Base-by-base conservation (phyloP, 805 yeast genomes). In the Sungouiella thailandica region DNA sequence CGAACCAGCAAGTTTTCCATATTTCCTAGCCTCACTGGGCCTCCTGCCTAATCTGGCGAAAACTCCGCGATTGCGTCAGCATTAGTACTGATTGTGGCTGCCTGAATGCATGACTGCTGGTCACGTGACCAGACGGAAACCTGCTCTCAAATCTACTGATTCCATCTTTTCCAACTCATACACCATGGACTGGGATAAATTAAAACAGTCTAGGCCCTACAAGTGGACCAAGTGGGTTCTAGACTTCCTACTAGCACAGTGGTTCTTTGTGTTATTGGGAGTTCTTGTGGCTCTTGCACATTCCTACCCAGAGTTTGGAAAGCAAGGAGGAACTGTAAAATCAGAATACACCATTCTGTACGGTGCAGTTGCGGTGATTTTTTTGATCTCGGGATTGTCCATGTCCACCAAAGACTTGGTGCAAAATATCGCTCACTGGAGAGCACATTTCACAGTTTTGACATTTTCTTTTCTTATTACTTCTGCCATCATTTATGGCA, bases 321-420 rank as follows among this genome's bases (percentile, higher is more conserved):
- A 86, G 37, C 83, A 78, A 44, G 90, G 86, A 11, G 96, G 96
- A 2, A 64, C 78, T 11, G 75, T 87, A 23, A 65, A 72, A 40
- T 89, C 80, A 4, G 77, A 87, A 53, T 86, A 84, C 53, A 64
- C 85, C 28, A 83, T 88, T 22, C 82, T 81, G 9, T 88, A 87
- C 52, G 86, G 88, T 23, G 94, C 94, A 0, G 95, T 87, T 12
- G 95, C 94, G 0, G 61, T 84, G 28, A 88, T 88, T 39, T 87
- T 88, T 61, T 62, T 88, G 26, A 78, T 85, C 22, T 80, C 88
- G 31, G 96, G 96, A 0, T 57, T 87, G 17, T 76, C 86, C 19
- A 87, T 87, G 80, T 67, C 77, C 28, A 76, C 93, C 1, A 68
- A 61, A 26, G 75, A 74, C 18, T 62, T 88, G 31, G 35, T 77